Base-by-base conservation (phyloP, 2,329 filamentous ascomycete genomes). In the Sphaerostilbella broomeana region DNA sequence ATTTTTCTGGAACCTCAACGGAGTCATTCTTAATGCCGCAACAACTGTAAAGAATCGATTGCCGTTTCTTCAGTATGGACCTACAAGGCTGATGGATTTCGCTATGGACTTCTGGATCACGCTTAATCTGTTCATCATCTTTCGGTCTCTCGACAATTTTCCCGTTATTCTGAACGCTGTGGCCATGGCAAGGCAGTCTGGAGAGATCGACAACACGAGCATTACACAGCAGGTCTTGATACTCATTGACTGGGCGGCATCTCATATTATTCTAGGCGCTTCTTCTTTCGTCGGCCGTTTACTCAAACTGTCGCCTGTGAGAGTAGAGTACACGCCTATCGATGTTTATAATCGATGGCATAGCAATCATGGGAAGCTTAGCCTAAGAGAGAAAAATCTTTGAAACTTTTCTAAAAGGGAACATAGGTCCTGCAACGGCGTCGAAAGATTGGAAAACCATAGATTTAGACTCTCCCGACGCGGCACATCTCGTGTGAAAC, bases 1-100 rank as follows among this genome's bases (percentile, higher is more conserved):
- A 0, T 73, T 73, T 51, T 73, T 73, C 46, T 64, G 67, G 57
- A 72, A 72, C 35, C 40, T 73, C 18, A 72, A 72, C 28, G 63
- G 63, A 0, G 51, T 67, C 3, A 54, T 67, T 11, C 47, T 69
- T 15, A 31, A 52, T 8, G 46, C 51, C 1, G 46, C 48, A 1
- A 42, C 30, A 12, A 12, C 49, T 2, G 3, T 51, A 2, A 24
- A 3, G 4, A 39, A 30, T 1, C 21, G 38, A 12, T 29, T 37
- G 1, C 34, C 33, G 1, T 0, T 47, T 0, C 11, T 49, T 2
- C 44, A 43, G 0, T 37, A 35, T 2, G 30, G 46, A 2, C 51
- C 52, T 0, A 18, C 33, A 2, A 19, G 35, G 12, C 9, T 54
- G 4, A 47, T 50, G 6, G 46, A 40, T 0, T 4, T 49, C 2